Percentiles rank a stretch among this genome's conserved stretches.
These are phyloP conservation scores for Vigna trinervia DNA, from an alignment of 306 rosid species.

Conservation along the genomic window DNA sequence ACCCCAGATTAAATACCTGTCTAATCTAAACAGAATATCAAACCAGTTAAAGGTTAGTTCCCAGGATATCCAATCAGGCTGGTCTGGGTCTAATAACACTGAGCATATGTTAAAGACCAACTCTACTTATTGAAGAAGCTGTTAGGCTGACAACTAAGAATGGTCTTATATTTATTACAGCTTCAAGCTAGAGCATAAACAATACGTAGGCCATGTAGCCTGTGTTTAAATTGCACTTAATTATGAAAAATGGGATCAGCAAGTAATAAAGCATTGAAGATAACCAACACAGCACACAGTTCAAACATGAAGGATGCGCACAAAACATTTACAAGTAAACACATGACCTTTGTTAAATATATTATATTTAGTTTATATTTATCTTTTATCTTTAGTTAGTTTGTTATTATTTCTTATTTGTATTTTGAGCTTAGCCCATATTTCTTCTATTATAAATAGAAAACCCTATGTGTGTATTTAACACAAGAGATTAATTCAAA, in stretches of 20 bases:
- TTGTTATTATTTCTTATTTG: too few relatives aligned
- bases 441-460: too few relatives aligned
- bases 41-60: too few relatives aligned
- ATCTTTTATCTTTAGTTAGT: too few relatives aligned
- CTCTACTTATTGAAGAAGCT: neutral
- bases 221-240: constrained; percentile 2
- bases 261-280: constrained; percentile 18
- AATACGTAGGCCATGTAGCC: neutral
- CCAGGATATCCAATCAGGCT: too few relatives aligned
- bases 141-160: neutral
- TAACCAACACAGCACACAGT: constrained; percentile 20
- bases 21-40: too few relatives aligned
- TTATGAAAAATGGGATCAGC: constrained; percentile 4
- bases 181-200: neutral
- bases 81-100: too few relatives aligned
- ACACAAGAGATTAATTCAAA: too few relatives aligned
- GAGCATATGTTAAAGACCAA: constrained; percentile 25
- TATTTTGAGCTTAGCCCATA: too few relatives aligned
- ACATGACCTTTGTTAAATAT: neutral
- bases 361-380: too few relatives aligned
- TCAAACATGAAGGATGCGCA: constrained; percentile 27
- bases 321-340: constrained; percentile 7
- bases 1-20: too few relatives aligned
- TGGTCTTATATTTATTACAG: constrained; percentile 14
- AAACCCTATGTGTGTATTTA: too few relatives aligned